These are phyloP conservation scores for Chytriomyces confervae DNA, from an alignment of 192 early-diverging fungal genomes.

Conservation along the genomic window DNA sequence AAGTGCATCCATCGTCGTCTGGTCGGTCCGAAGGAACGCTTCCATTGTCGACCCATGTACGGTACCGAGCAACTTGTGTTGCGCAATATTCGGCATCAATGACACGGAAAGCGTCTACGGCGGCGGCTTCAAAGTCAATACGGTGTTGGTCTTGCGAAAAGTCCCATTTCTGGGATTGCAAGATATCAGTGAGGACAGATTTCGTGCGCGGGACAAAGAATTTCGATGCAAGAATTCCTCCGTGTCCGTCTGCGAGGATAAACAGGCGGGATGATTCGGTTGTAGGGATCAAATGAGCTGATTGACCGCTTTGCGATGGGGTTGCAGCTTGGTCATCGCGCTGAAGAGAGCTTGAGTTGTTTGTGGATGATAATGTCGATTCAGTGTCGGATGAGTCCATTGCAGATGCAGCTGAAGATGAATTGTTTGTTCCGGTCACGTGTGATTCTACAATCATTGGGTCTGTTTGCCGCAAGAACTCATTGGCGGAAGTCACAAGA, in stretches of 20 bases:
- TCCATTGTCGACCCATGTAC: constrained; percentile 51
- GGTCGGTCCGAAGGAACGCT: constrained; percentile 32
- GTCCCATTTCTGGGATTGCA: constrained; percentile 49
- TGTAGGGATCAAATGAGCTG: neutral
- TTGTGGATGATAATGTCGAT: constrained; percentile 29
- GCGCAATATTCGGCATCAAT: constrained; percentile 64
- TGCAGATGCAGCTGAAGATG: neutral
- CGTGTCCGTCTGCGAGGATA: constrained; percentile 68
- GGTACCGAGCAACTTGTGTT: constrained; percentile 47
- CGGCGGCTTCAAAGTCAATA: constrained; percentile 33
- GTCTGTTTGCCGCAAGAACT: neutral
- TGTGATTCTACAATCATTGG: neutral
- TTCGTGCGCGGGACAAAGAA: constrained; percentile 56
- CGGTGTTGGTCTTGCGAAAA: constrained; percentile 45
- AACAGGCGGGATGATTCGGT: constrained; percentile 42
- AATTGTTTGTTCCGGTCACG: neutral
- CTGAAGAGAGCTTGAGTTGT: constrained; percentile 10
- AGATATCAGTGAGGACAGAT: constrained; percentile 32
- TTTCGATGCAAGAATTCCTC: constrained; percentile 48
- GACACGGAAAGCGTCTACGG: constrained; percentile 46
- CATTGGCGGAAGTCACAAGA: neutral
- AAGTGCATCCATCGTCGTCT: constrained; percentile 63
- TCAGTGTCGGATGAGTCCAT: constrained; percentile 26
- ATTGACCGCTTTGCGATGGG: neutral
- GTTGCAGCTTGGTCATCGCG: neutral